Evolutionary conservation across 805 yeast genomes (phyloP), one percentile per base, ranked within the genome.

Genomic region (Metschnikowia similis): DNA sequence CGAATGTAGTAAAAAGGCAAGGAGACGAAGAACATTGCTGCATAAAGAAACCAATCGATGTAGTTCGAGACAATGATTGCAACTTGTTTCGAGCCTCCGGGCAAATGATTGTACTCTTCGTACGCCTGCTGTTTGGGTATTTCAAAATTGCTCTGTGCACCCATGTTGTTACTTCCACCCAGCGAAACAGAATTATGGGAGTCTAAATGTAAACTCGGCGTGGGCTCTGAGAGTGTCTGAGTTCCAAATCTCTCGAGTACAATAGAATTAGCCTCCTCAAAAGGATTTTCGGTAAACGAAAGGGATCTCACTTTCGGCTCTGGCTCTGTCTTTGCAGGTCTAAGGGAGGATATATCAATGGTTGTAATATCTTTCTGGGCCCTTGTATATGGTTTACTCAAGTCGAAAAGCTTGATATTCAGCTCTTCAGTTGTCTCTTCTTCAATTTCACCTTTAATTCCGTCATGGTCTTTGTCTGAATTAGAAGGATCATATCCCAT

Each of bases 1-100:
- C 53, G 63, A 6, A 78, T 66, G 59, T 78, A 84, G 64, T 84
- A 85, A 29, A 84, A 69, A 1, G 87, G 85, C 9, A 84, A 51
- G 0, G 90, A 84, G 2, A 70, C 73, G 7, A 83, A 57, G 50
- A 83, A 77, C 9, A 86, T 50, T 0, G 71, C 38, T 0, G 60
- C 49, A 62, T 80, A 82, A 2, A 82, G 59, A 11, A 75, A 52
- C 79, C 83, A 82, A 63, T 84, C 89, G 50, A 83, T 72, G 58
- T 81, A 66, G 31, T 67, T 67, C 6, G 70, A 64, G 9, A 76
- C 62, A 48, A 71, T 70, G 10, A 71, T 58, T 1, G 75, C 72
- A 14, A 70, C 60, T 5, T 36, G 41, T 35, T 64, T 56, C 13
- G 70, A 48, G 16, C 62, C 36, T 6, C 42, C 45, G 3, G 56